Evolutionary conservation across 1,284 basidiomycete species (phyloP).

Genomic region (Cryptococcus maquisensis): DNA sequence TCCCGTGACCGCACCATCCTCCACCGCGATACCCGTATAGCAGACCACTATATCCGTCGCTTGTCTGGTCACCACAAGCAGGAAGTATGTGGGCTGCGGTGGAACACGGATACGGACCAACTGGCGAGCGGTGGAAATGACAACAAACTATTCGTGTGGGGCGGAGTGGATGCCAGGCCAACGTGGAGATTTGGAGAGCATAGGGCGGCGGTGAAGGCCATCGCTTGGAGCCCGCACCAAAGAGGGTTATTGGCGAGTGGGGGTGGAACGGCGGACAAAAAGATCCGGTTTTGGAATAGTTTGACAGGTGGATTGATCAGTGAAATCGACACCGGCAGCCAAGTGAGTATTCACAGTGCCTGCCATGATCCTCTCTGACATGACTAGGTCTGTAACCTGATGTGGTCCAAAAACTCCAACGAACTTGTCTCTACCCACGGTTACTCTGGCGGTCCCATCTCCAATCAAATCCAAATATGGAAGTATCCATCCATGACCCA

Average conservation of each 20-base stretch:
- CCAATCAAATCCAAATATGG: conserved; percentile 99
- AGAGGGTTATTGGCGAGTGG: conserved; percentile 87
- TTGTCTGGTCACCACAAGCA: conserved; percentile 77
- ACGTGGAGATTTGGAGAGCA: conserved; percentile 95
- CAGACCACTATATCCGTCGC: conserved; percentile 67
- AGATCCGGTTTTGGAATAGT: conserved; percentile 97
- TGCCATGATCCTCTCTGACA: background rate
- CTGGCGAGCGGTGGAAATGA: conserved; percentile 96
- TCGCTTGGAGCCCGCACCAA: conserved; percentile 96
- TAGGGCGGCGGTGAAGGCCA: conserved; percentile 93
- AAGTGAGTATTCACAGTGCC: conserved; percentile 56
- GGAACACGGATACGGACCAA: conserved; percentile 70
- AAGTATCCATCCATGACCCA: conserved; percentile 88
- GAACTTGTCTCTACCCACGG: conserved; percentile 98
- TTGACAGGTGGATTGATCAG: conserved; percentile 76
- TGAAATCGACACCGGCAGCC: conserved; percentile 86
- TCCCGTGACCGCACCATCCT: conserved; percentile 86
- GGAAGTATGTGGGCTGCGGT: conserved; percentile 93
- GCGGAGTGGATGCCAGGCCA: conserved; percentile 61
- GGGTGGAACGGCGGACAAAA: conserved; percentile 97
- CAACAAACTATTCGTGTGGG: conserved; percentile 98
- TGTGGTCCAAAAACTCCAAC: conserved; percentile 93
- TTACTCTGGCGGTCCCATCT: conserved; percentile 85
- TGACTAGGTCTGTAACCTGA: conserved; percentile 88
- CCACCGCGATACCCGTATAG: conserved; percentile 81